Evolutionary conservation across 768 basidiomycete genomes (phyloP), one percentile per base, ranked within the genome.

Genomic region (Suillus paluster): DNA sequence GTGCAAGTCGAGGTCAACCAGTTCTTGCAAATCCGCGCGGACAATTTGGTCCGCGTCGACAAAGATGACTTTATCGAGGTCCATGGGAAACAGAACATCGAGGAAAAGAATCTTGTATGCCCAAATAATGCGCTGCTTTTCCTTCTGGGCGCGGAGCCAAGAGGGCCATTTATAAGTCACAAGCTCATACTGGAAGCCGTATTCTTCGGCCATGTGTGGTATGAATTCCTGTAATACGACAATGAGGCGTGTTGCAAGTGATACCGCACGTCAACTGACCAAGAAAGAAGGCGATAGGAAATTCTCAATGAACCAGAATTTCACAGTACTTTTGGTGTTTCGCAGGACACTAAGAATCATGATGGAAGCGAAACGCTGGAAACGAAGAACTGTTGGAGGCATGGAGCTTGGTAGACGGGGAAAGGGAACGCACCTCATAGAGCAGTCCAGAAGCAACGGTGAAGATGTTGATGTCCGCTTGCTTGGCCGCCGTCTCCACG

Each of bases 291-390:
- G 97, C 0, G 97, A 99, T 15, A 99, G 83, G 84, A 99, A 99
- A 78, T 99, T 99, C 73, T 97, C 93, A 65, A 99, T 99, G 77
- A 99, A 99, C 97, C 97, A 99, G 78, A 99, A 99, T 75, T 99
- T 99, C 75, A 99, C 96, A 30, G 87, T 91, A 69, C 90, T 92
- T 21, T 95, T 88, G 19, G 97, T 99, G 71, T 99, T 97, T 44
- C 89, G 89, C 65, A 99, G 81, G 36, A 99, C 97, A 67, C 95
- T 97, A 39, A 98, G 81, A 60, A 98, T 94, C 97, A 99, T 99
- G 78, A 99, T 98, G 10, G 94, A 94, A 0, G 89, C 95, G 77
- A 99, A 99, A 17, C 97, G 89, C 95, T 99, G 65, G 46, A 23
- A 9, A 44, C 45, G 46, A 19, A 25, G 9, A 12, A 33, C 50